Percentiles rank a stretch among this genome's conserved stretches.
Conservation (phyloP, 73 alveolate genomes). For the Blepharisma stoltei region DNA sequence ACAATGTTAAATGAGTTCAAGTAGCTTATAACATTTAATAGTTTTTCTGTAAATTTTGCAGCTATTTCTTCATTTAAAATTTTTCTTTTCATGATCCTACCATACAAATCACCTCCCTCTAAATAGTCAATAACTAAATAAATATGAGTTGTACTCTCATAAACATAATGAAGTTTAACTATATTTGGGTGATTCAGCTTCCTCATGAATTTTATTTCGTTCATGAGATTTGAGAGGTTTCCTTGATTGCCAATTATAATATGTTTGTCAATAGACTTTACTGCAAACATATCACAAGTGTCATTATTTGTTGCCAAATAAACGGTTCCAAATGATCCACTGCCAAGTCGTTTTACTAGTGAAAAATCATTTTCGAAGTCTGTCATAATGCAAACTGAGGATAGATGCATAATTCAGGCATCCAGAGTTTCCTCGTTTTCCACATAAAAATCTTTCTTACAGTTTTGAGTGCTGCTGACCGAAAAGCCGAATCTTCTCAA, state of each 20-base stretch:
- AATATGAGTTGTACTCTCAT: conserved; percentile 64
- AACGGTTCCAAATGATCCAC: not conserved
- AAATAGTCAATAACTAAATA: too few relatives aligned
- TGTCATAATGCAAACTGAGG: not conserved
- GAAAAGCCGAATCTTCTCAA: not conserved
- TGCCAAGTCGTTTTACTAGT: not conserved
- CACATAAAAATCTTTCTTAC: not conserved
- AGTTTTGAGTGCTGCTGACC: not conserved
- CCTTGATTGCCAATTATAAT: not conserved
- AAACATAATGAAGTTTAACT: conserved; percentile 72
- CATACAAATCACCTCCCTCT: conserved; percentile 14
- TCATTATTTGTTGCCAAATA: not conserved
- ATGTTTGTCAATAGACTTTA: not conserved
- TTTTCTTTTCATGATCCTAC: not conserved
- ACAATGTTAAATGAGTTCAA: conserved; percentile 62
- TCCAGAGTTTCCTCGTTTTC: not conserved
- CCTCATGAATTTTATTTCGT: conserved; percentile 84
- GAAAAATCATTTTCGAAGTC: not conserved
- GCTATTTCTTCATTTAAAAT: too few relatives aligned
- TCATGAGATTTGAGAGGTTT: conserved; percentile 42
- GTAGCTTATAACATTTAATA: conserved; percentile 48
- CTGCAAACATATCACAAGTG: not conserved
- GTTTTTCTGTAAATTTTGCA: conserved; percentile 51
- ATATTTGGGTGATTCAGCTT: conserved; percentile 81
- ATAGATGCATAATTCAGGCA: not conserved